Percentiles rank a stretch among this genome's conserved stretches.
Conservation (phyloP, 2,329 filamentous ascomycete species). For the Myriosclerotinia curreyana region DNA sequence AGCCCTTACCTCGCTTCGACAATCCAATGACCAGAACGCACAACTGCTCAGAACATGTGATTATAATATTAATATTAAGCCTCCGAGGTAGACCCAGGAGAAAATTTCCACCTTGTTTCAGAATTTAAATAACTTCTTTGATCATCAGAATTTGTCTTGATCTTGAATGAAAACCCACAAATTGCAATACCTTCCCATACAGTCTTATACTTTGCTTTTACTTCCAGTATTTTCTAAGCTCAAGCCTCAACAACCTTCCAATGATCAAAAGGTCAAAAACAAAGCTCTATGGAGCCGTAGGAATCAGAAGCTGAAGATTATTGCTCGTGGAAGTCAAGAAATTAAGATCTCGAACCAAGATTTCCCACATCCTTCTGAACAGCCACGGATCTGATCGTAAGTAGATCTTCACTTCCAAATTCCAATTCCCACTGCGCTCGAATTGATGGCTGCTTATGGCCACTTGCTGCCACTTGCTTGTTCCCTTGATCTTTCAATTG, state of each 20-base stretch:
- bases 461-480: not conserved
- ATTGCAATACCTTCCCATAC: not conserved
- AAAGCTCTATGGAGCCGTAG: too few relatives aligned
- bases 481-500: not conserved
- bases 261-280: not conserved
- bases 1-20: constrained; percentile 7
- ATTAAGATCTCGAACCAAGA: too few relatives aligned
- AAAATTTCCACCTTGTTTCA: not conserved
- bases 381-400: not conserved
- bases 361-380: not conserved
- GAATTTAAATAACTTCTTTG: not conserved
- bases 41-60: not conserved
- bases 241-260: not conserved
- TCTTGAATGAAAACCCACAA: not conserved
- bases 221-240: accelerated
- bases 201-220: too few relatives aligned
- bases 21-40: not conserved
- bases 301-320: too few relatives aligned
- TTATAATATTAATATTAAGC: not conserved
- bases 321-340: too few relatives aligned
- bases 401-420: not conserved
- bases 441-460: not conserved
- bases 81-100: not conserved
- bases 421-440: not conserved
- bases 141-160: not conserved